Evolutionary conservation across 257 asterid species (phyloP).

Genomic region (Orobanche coerulescens): DNA sequence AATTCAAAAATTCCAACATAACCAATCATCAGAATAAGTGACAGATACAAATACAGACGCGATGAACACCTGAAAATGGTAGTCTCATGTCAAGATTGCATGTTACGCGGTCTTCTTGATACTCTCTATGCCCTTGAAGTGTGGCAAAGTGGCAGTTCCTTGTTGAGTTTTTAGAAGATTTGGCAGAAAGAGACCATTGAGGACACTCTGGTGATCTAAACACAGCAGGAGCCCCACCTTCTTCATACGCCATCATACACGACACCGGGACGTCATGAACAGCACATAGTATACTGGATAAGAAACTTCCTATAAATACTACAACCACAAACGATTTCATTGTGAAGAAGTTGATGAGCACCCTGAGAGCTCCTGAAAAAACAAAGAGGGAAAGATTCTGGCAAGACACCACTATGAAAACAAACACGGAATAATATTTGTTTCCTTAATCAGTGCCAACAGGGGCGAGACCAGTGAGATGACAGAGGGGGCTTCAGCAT

Average conservation of each 20-base stretch:
- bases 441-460: too few relatives aligned
- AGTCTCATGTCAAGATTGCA: constrained; percentile 50
- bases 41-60: not conserved
- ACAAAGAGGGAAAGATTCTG: not conserved
- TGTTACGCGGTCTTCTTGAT: constrained; percentile 70
- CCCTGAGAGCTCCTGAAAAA: constrained; percentile 17
- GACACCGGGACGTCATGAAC: constrained; percentile 44
- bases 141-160: constrained; percentile 50
- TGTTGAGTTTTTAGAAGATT: constrained; percentile 24
- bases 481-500: too few relatives aligned
- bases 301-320: constrained; percentile 16
- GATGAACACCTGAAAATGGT: constrained; percentile 40
- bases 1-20: too few relatives aligned
- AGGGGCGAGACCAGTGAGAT: too few relatives aligned
- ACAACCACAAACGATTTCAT: constrained; percentile 23
- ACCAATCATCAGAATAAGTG: too few relatives aligned
- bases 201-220: constrained; percentile 45
- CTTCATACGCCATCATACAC: constrained; percentile 58
- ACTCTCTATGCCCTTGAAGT: constrained; percentile 52
- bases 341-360: constrained; percentile 1
- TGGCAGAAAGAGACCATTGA: constrained; percentile 30
- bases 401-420: not conserved
- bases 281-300: constrained; percentile 21
- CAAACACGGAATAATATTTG: not conserved
- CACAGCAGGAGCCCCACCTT: constrained; percentile 57